A percentile compares a stretch with the other conserved stretches of the same genome.
These are phyloP conservation scores for Xylariaceae sp. DNA, from an alignment of 2,329 filamentous ascomycete species.

Conservation along the genomic window DNA sequence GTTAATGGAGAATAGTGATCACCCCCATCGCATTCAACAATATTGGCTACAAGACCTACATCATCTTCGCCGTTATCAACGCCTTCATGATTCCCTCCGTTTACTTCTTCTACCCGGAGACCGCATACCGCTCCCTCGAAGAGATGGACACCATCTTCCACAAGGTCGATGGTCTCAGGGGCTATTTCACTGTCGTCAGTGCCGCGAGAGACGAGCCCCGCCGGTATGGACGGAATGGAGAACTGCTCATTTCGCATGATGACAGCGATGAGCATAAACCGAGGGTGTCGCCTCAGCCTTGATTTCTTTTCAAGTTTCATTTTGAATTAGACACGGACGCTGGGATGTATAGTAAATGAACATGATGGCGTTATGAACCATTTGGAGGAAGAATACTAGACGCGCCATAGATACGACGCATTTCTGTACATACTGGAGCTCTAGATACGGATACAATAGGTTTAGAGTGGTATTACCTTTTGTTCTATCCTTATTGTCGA, in stretches of 20 bases:
- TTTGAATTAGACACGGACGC: too few relatives aligned
- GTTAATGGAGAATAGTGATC: constrained; percentile 37
- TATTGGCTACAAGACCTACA: constrained; percentile 57
- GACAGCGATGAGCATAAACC: constrained; percentile 38
- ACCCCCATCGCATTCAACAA: constrained; percentile 53
- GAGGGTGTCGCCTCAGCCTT: constrained; percentile 12
- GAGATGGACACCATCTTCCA: constrained; percentile 63
- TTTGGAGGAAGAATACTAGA: too few relatives aligned
- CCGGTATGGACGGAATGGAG: constrained; percentile 55
- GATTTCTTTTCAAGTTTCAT: too few relatives aligned
- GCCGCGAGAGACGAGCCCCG: constrained; percentile 45
- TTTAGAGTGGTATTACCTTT: too few relatives aligned
- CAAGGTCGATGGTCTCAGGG: constrained; percentile 43
- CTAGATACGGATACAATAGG: too few relatives aligned
- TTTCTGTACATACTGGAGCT: too few relatives aligned
- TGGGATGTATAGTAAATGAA: neutral
- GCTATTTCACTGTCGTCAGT: constrained; percentile 39
- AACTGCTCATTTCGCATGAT: constrained; percentile 46
- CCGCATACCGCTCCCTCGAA: constrained; percentile 57
- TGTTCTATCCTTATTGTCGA: too few relatives aligned
- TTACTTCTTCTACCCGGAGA: constrained; percentile 62
- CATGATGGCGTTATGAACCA: too few relatives aligned
- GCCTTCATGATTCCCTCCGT: constrained; percentile 52
- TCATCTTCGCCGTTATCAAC: constrained; percentile 63
- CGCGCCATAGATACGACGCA: too few relatives aligned